Evolutionary conservation across 1,284 basidiomycete species (phyloP).

Genomic region (Exsudoporus floridanus): DNA sequence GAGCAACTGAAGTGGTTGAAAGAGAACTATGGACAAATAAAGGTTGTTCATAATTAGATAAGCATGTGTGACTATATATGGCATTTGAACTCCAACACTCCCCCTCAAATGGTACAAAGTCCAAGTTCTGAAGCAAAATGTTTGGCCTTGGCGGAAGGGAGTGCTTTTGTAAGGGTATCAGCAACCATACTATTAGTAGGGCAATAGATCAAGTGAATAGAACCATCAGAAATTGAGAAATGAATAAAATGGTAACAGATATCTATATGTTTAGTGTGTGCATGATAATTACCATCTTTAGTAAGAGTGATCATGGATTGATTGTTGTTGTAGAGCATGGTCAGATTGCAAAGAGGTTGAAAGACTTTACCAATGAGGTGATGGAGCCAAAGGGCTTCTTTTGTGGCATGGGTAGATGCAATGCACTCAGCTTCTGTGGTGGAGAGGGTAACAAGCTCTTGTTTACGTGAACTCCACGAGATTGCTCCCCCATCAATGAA

Average conservation of each 20-base stretch:
- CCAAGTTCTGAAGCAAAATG: too few relatives aligned
- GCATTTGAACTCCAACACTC: too few relatives aligned
- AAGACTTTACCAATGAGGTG: background rate
- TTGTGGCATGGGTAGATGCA: background rate
- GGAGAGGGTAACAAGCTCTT: background rate
- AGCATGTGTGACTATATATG: too few relatives aligned
- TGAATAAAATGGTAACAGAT: background rate
- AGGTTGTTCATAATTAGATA: too few relatives aligned
- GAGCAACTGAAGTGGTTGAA: too few relatives aligned
- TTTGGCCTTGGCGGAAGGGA: background rate
- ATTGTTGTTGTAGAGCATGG: background rate
- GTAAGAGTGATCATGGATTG: background rate
- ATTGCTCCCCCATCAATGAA: background rate
- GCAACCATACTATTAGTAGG: background rate
- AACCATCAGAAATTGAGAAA: background rate
- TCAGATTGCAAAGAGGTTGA: accelerated
- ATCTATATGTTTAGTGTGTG: background rate
- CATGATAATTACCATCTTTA: background rate
- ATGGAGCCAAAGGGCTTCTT: background rate
- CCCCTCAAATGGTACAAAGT: too few relatives aligned
- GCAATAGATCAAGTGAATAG: background rate
- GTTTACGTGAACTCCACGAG: background rate
- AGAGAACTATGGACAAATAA: too few relatives aligned
- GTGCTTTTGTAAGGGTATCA: background rate
- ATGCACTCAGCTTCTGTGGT: too few relatives aligned